Evolutionary conservation across 495 filamentous ascomycete species (phyloP).

Genomic region (Barbatosphaeria neglecta): DNA sequence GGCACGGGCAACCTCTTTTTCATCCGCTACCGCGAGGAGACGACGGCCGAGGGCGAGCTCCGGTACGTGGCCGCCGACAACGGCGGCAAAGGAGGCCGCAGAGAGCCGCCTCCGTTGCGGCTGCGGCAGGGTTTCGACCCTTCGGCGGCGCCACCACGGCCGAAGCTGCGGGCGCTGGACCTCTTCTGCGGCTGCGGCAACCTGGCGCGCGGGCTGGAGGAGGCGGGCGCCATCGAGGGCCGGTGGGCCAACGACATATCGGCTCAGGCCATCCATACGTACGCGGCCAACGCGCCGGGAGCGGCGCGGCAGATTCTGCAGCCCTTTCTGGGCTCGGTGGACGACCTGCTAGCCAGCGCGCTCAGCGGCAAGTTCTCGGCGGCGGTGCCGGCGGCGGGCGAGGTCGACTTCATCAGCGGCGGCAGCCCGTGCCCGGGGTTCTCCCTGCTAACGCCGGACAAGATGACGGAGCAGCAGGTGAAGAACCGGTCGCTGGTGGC

Average conservation of each 20-base stretch:
- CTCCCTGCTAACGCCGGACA: constrained; percentile 44
- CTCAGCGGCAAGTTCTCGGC: constrained; percentile 34
- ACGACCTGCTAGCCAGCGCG: constrained; percentile 49
- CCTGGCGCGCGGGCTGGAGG: constrained; percentile 63
- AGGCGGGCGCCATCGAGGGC: constrained; percentile 51
- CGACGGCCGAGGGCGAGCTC: background rate
- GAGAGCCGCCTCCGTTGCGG: no score
- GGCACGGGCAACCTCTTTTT: constrained; percentile 56
- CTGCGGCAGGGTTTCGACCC: constrained; percentile 49
- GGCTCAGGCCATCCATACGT: constrained; percentile 51
- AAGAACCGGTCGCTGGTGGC: constrained; percentile 61
- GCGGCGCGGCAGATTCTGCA: constrained; percentile 13
- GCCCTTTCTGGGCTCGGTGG: constrained; percentile 56
- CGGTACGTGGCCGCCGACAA: constrained; percentile 8
- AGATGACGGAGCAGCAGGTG: constrained; percentile 29
- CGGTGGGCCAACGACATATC: constrained; percentile 54
- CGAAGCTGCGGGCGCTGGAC: constrained; percentile 45
- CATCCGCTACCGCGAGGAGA: constrained; percentile 30
- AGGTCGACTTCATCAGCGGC: constrained; percentile 57
- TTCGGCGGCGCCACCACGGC: constrained; percentile 4
- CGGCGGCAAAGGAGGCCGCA: no score
- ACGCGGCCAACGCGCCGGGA: constrained; percentile 49
- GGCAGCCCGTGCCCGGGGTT: constrained; percentile 69
- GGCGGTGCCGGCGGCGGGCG: constrained; percentile 41
- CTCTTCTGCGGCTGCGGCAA: constrained; percentile 67